Evolutionary conservation across 2,329 filamentous ascomycete genomes (phyloP).

Genomic region (Pleoardoris graminearum): DNA sequence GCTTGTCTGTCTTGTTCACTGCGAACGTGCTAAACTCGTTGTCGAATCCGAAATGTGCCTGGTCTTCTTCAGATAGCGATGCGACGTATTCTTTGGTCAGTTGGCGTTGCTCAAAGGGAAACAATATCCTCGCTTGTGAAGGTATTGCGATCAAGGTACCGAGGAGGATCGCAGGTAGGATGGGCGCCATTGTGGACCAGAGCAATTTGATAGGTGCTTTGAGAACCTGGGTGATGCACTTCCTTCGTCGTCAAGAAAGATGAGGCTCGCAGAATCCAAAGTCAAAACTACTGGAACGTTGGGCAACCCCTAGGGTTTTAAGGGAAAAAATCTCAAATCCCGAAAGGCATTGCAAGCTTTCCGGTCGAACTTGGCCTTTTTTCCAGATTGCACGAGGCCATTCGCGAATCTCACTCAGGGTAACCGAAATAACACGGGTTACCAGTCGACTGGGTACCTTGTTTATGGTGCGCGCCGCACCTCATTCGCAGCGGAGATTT

Average conservation of each 20-base stretch:
- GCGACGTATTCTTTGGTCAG: conserved; percentile 30
- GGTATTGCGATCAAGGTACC: conserved; percentile 12
- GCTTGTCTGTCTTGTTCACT: conserved; percentile 19
- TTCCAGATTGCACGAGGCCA: conserved; percentile 8
- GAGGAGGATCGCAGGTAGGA: conserved; percentile 17
- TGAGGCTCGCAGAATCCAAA: background rate
- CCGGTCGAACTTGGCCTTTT: background rate
- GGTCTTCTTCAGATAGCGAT: conserved; percentile 25
- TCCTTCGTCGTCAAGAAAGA: background rate
- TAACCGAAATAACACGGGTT: conserved; percentile 1
- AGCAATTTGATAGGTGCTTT: background rate
- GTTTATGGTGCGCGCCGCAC: background rate
- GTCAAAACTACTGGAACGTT: background rate
- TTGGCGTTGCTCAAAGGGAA: conserved; percentile 26
- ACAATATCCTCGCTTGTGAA: conserved; percentile 23
- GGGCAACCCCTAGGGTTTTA: background rate
- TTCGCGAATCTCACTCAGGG: background rate
- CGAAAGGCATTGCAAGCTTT: background rate
- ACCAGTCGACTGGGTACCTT: background rate
- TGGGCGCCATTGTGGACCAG: conserved; percentile 5
- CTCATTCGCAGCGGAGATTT: conserved; percentile 4
- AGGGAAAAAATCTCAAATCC: background rate
- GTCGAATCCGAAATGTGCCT: conserved; percentile 26
- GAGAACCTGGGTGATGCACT: background rate
- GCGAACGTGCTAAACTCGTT: conserved; percentile 14